Evolutionary conservation across 345 rosid species (phyloP), one percentile per base, ranked within the genome.

Genomic region (Eucalyptus pumila): DNA sequence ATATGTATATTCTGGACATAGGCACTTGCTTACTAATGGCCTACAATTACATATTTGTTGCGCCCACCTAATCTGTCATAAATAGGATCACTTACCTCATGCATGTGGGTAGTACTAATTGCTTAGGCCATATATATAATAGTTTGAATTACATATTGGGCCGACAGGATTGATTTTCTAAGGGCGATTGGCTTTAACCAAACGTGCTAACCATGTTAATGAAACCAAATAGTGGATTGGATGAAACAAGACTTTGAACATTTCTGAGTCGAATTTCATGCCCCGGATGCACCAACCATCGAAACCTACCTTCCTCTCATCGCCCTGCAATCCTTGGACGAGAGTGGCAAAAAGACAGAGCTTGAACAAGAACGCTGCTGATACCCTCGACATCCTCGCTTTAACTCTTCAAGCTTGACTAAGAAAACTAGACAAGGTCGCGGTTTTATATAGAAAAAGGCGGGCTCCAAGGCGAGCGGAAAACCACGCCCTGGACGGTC

Each of bases 241-340:
- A 37, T 21, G 24, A 72, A 72, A 72, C 44, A 72, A 19, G 44
- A 72, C 14, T 67, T 30, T 5, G 81, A 3, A 72, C 81, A 34
- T 34, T 72, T 72, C 44, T 19, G 14, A 34, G 23, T 32, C 42
- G 24, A 69, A 32, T 69, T 72, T 37, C 81, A 19, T 72, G 45
- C 44, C 44, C 81, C 40, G 40, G 24, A 34, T 19, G 45, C 14
- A 72, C 81, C 81, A 37, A 42, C 81, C 81, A 34, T 34, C 81
- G 40, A 34, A 14, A 86, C 87, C 30, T 88, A 91, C 94, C 93
- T 92, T 91, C 90, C 94, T 92, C 88, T 92, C 90, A 47, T 88
- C 32, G 48, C 81, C 34, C 49, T 26, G 44, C 16, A 87, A 60
- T 21, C 88, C 91, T 42, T 86, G 89, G 37, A 90, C 86, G 15